Conservation (phyloP, 805 yeast species). For the Cyberlindnera japonica region DNA sequence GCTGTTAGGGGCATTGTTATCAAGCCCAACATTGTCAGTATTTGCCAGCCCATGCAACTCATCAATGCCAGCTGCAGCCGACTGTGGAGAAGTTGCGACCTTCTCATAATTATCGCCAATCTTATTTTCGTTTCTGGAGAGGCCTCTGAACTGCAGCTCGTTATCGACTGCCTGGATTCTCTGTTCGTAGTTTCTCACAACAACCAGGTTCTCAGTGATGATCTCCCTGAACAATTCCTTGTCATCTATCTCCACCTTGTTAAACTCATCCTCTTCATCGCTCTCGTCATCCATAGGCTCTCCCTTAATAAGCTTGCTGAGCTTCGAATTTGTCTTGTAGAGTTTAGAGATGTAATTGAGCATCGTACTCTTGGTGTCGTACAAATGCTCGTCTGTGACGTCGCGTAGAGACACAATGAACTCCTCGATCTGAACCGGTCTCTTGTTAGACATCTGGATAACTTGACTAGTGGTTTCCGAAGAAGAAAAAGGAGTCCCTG, state of each 20-base stretch:
- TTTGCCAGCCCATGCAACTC: conserved; percentile 18
- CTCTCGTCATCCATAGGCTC: conserved; percentile 24
- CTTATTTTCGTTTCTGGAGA: too few species aligned
- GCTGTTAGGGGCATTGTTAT: conserved; percentile 35
- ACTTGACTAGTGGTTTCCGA: too few species aligned
- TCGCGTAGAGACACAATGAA: conserved; percentile 52
- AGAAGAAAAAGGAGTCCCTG: too few species aligned
- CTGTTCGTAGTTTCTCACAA: conserved; percentile 47
- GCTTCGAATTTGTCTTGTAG: conserved; percentile 46
- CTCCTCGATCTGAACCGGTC: conserved; percentile 42
- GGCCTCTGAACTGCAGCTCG: conserved; percentile 46
- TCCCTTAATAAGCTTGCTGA: conserved; percentile 40
- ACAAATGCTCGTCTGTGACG: conserved; percentile 44
- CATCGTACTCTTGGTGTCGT: conserved; percentile 32
- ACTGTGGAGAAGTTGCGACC: too few species aligned
- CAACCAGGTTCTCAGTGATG: conserved; percentile 51
- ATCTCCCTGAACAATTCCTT: conserved; percentile 50
- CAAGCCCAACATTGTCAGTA: conserved; percentile 36
- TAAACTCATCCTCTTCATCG: conserved; percentile 26
- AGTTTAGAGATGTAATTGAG: conserved; percentile 43
- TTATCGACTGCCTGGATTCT: conserved; percentile 42
- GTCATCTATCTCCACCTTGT: conserved; percentile 38
- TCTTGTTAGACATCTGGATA: conserved; percentile 32
- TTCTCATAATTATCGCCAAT: too few species aligned
- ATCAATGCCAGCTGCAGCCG: background rate